Evolutionary conservation across 2,329 filamentous ascomycete species (phyloP).

Genomic region (Venturia pyrina): DNA sequence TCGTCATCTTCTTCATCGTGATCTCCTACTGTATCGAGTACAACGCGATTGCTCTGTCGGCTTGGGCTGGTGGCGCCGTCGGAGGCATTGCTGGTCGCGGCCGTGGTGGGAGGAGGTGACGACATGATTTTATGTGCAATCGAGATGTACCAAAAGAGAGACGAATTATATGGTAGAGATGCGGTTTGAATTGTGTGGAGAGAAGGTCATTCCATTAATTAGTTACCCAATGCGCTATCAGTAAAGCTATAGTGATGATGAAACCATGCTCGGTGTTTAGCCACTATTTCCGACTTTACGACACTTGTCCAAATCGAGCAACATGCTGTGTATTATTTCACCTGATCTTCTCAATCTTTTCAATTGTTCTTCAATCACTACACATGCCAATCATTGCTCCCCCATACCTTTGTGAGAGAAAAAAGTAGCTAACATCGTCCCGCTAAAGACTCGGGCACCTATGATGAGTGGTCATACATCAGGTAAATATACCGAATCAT

Average conservation of each 20-base stretch:
- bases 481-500: no score
- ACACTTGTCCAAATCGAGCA: not conserved
- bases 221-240: not conserved
- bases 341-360: not conserved
- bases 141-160: not conserved
- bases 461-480: no score
- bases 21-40: not conserved
- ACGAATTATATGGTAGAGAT: not conserved
- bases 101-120: not conserved
- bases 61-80: not conserved
- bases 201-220: not conserved
- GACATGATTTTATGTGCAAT: not conserved
- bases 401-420: no score
- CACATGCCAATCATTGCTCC: no score
- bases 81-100: not conserved
- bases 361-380: no score
- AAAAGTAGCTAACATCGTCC: no score
- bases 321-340: not conserved
- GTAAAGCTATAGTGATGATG: not conserved
- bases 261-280: not conserved
- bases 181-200: not conserved
- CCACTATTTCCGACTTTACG: not conserved
- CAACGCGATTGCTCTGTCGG: not conserved
- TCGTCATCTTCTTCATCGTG: conserved; percentile 10
- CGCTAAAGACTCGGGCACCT: no score